Percentiles rank a stretch among this genome's conserved stretches.
Conservation (phyloP, 371 early-diverging fungal species). For the Rhizomucor miehei region DNA sequence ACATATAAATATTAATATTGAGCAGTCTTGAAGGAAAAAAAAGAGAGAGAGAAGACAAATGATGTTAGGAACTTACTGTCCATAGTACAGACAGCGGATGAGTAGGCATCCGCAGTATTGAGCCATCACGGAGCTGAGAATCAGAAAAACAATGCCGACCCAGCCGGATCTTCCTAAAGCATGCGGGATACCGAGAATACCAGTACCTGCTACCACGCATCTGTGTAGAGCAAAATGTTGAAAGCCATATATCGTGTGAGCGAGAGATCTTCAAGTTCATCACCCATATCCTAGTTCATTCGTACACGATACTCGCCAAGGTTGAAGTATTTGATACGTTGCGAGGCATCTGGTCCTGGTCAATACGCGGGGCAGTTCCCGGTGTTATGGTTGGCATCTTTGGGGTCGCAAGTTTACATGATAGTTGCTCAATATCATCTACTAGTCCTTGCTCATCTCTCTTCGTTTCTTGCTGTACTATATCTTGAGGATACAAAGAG, state of each 20-base stretch:
- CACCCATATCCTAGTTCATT: neutral
- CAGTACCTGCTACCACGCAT: conserved; percentile 80
- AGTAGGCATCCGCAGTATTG: conserved; percentile 69
- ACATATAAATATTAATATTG: neutral
- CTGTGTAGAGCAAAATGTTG: conserved; percentile 1
- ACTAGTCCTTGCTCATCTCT: too few species aligned
- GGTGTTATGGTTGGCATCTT: too few species aligned
- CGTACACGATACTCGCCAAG: conserved; percentile 19
- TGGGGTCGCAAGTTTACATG: too few species aligned
- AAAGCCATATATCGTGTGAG: neutral
- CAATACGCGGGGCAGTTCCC: too few species aligned
- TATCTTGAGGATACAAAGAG: too few species aligned
- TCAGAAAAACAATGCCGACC: conserved; percentile 64
- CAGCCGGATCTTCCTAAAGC: conserved; percentile 77
- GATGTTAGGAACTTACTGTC: conserved; percentile 35
- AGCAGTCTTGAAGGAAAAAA: too few species aligned
- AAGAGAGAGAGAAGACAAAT: conserved; percentile 2
- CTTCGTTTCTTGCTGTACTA: too few species aligned
- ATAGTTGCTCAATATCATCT: too few species aligned
- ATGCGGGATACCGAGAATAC: conserved; percentile 76
- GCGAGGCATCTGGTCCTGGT: neutral
- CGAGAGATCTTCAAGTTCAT: neutral
- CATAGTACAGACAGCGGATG: conserved; percentile 70
- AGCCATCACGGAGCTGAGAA: conserved; percentile 64
- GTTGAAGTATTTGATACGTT: conserved; percentile 20